Evolutionary conservation across 345 rosid species (phyloP).

Genomic region (Salix viminalis): DNA sequence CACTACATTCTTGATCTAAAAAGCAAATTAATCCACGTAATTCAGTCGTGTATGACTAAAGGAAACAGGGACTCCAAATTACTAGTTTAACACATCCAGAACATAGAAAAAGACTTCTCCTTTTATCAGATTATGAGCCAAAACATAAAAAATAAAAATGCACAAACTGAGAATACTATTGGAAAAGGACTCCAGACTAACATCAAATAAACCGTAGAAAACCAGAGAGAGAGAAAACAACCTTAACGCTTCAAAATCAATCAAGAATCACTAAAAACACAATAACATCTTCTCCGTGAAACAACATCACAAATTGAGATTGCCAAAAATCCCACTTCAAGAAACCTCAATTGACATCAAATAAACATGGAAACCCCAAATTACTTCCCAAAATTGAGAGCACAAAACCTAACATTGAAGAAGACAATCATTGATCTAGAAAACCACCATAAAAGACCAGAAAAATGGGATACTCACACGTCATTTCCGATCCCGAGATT

Average conservation of each 20-base stretch:
- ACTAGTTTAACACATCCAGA: neutral
- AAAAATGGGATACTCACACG: slow-evolving; percentile 42
- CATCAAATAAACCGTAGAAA: too few species aligned
- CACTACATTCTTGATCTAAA: slow-evolving; percentile 10
- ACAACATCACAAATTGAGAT: too few species aligned
- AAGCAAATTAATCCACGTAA: neutral
- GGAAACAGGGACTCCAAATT: slow-evolving; percentile 2
- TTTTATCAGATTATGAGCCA: neutral
- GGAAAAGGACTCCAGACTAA: too few species aligned
- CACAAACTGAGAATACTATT: too few species aligned
- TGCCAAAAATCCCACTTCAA: too few species aligned
- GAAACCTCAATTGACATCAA: too few species aligned
- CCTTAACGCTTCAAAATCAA: too few species aligned
- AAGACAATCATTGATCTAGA: neutral
- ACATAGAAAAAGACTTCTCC: neutral
- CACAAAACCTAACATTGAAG: neutral
- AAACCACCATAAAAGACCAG: neutral
- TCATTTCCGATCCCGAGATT: slow-evolving; percentile 93
- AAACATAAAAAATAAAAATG: neutral
- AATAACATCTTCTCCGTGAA: too few species aligned
- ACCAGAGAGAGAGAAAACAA: too few species aligned
- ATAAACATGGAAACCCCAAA: too few species aligned
- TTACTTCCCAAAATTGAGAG: too few species aligned
- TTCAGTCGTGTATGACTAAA: neutral
- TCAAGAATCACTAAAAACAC: too few species aligned